Evolutionary conservation across 768 basidiomycete species (phyloP).

Genomic region (Auriculariales sp.): DNA sequence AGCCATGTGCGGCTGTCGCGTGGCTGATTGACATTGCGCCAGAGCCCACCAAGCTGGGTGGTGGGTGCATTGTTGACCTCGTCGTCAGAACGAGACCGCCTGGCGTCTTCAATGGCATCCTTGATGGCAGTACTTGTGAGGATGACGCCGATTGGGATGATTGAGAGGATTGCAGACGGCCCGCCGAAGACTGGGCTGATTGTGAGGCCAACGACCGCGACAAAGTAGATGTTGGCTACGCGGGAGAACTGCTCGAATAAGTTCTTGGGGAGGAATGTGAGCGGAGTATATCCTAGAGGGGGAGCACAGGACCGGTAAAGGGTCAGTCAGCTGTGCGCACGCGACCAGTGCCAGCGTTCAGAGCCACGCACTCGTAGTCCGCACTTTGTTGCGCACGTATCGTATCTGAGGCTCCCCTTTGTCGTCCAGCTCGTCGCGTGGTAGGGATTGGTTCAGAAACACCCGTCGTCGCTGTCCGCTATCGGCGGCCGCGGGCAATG

Average conservation of each 20-base stretch:
- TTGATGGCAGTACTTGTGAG: conserved; percentile 82
- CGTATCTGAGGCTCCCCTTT: conserved; percentile 59
- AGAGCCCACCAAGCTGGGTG: conserved; percentile 69
- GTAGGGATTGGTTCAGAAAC: conserved; percentile 63
- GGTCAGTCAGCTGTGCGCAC: neutral
- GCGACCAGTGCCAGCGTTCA: neutral
- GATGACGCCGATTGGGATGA: conserved; percentile 79
- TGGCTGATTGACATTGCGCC: conserved; percentile 83
- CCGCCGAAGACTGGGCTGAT: conserved; percentile 89
- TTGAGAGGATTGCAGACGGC: conserved; percentile 62
- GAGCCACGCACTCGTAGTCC: conserved; percentile 67
- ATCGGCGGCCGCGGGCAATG: conserved; percentile 22
- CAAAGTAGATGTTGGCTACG: conserved; percentile 87
- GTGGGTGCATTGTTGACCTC: conserved; percentile 91
- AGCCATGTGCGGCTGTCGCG: conserved; percentile 61
- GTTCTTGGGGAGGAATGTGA: conserved; percentile 90
- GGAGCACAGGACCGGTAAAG: neutral
- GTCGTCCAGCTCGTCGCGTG: conserved; percentile 47
- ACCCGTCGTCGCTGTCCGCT: conserved; percentile 53
- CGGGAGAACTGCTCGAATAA: conserved; percentile 87
- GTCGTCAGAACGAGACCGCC: conserved; percentile 77
- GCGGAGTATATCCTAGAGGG: conserved; percentile 63
- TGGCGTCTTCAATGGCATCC: conserved; percentile 91
- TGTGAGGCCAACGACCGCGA: conserved; percentile 53
- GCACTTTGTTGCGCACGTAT: conserved; percentile 88